A percentile compares a stretch with the other conserved stretches of the same genome.
These are phyloP conservation scores for Phragmites australis DNA, from an alignment of 176 grass and related monocot species.

Conservation along the genomic window DNA sequence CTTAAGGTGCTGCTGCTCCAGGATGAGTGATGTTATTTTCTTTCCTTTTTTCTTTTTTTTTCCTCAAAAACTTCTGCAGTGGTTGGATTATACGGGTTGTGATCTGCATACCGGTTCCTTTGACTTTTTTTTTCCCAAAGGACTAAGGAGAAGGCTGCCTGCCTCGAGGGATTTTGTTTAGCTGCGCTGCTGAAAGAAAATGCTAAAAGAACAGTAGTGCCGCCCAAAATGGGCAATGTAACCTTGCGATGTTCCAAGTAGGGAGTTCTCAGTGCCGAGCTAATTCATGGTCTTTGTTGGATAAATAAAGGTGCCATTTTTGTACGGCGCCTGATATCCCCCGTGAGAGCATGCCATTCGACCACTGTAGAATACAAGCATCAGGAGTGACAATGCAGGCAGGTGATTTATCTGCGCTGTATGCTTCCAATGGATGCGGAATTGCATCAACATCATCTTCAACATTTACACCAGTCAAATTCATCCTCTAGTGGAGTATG, in stretches of 20 bases:
- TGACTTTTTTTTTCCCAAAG: slow-evolving; percentile 1
- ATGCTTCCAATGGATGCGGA: background rate
- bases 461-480: no score
- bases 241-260: background rate
- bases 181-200: background rate
- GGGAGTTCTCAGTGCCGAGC: background rate
- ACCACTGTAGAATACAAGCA: background rate
- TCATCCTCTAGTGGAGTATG: no score
- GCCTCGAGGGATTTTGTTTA: background rate
- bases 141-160: background rate
- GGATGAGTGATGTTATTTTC: slow-evolving; percentile 23
- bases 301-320: no score
- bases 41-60: background rate
- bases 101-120: background rate
- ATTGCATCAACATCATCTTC: no score
- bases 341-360: no score
- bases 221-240: background rate
- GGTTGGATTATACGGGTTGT: background rate
- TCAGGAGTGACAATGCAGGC: background rate
- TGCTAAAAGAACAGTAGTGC: background rate
- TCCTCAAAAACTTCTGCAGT: background rate
- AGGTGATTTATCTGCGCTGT: background rate
- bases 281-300: background rate
- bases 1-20: slow-evolving; percentile 59
- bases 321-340: no score